Evolutionary conservation across 192 early-diverging fungal genomes (phyloP).

Genomic region (Podochytrium sp.): DNA sequence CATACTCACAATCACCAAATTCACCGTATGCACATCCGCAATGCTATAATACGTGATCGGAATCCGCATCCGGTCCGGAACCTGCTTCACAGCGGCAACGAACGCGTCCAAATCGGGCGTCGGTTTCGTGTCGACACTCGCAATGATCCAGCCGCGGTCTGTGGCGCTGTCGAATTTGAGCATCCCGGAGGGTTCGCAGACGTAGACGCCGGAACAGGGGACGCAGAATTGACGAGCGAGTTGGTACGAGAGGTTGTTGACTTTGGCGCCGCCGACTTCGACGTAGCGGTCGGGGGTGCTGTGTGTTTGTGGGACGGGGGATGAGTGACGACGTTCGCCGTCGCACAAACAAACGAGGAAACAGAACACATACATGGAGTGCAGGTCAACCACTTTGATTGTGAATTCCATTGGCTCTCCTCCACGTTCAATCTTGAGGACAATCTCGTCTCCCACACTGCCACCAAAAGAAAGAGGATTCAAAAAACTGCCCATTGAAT

Average conservation of each 20-base stretch:
- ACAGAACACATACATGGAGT: slow-evolving; percentile 55
- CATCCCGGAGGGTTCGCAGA: slow-evolving; percentile 68
- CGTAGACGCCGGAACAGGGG: slow-evolving; percentile 76
- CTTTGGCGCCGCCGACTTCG: slow-evolving; percentile 80
- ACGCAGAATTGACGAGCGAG: slow-evolving; percentile 55
- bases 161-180: slow-evolving; percentile 63
- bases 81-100: slow-evolving; percentile 67
- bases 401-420: slow-evolving; percentile 64
- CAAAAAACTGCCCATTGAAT: neutral
- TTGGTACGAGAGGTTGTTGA: slow-evolving; percentile 60
- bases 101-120: slow-evolving; percentile 80
- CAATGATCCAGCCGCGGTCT: slow-evolving; percentile 75
- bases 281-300: slow-evolving; percentile 82
- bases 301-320: neutral
- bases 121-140: slow-evolving; percentile 70
- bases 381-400: slow-evolving; percentile 70
- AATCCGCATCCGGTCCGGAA: slow-evolving; percentile 78
- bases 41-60: slow-evolving; percentile 83
- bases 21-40: slow-evolving; percentile 78
- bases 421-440: slow-evolving; percentile 71
- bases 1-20: slow-evolving; percentile 82
- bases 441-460: slow-evolving; percentile 61
- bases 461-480: neutral
- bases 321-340: neutral
- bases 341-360: too few relatives aligned